Evolutionary conservation across 148 eudicot genomes (phyloP), one percentile per base, ranked within the genome.

Genomic region (Silene conica): DNA sequence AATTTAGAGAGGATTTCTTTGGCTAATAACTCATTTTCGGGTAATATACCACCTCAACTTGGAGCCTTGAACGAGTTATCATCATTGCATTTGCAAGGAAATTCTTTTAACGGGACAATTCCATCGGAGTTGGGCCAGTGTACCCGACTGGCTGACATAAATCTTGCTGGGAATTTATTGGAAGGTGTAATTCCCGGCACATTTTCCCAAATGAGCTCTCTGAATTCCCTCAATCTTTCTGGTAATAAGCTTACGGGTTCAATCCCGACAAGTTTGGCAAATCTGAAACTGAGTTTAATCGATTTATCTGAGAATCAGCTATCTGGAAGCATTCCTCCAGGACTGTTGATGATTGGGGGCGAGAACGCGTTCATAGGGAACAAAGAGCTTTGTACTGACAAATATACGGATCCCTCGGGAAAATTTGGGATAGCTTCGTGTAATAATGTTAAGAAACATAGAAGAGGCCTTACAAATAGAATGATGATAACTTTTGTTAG

Each of bases 221-320:
- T 95, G 82, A 95, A 95, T 76, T 87, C 99, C 38, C 83, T 95
- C 59, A 95, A 95, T 79, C 89, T 95, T 77, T 95, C 99, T 5
- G 75, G 82, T 25, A 95, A 95, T 70, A 63, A 38, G 71, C 90
- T 95, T 19, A 63, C 74, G 0, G 99, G 99, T 60, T 58, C 81
- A 1, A 81, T 95, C 41, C 97, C 99, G 6, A 69, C 23, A 52
- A 83, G 77, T 74, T 76, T 95, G 12, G 89, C 81, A 43, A 86
- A 77, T 25, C 76, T 95, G 83, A 92, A 80, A 82, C 77, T 95
- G 28, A 92, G 97, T 73, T 79, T 79, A 43, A 81, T 92, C 22
- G 97, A 95, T 78, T 71, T 95, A 63, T 90, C 99, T 0, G 38
- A 83, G 21, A 95, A 95, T 73, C 92, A 83, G 71, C 84, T 95